Percentiles rank a stretch among this genome's conserved stretches.
Conservation (phyloP, 352 stramenopile genomes). For the Vaucheria bursata region DNA sequence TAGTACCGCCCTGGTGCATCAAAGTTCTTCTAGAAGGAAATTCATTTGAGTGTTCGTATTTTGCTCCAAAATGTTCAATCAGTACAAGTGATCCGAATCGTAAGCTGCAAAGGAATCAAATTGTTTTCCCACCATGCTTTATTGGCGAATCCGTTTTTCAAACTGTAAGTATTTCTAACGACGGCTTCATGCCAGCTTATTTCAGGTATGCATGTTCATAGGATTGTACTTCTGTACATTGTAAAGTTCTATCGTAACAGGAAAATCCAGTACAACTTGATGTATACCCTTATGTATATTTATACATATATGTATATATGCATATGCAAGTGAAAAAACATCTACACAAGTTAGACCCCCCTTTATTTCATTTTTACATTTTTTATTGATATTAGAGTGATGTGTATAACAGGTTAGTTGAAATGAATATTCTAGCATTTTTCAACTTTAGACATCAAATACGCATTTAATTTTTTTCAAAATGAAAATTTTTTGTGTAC, state of each 20-base stretch:
- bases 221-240: not conserved
- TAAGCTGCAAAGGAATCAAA: constrained; percentile 14
- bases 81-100: constrained; percentile 41
- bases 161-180: constrained; percentile 70
- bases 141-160: constrained; percentile 76
- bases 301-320: not conserved
- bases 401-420: too few relatives aligned
- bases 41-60: constrained; percentile 74
- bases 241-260: not conserved
- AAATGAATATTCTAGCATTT: too few relatives aligned
- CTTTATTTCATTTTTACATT: too few relatives aligned
- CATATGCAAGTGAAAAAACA: not conserved
- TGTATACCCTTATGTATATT: not conserved
- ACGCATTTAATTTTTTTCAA: too few relatives aligned
- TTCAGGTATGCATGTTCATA: constrained; percentile 53
- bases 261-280: not conserved
- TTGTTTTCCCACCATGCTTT: constrained; percentile 73
- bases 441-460: too few relatives aligned
- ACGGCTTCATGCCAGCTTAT: constrained; percentile 69
- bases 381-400: too few relatives aligned
- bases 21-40: constrained; percentile 65
- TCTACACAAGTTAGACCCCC: not conserved
- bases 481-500: too few relatives aligned
- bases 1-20: constrained; percentile 77
- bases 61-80: constrained; percentile 72